Base-by-base conservation (phyloP, 1,284 basidiomycete species). In the Cutaneotrichosporon sp. region DNA sequence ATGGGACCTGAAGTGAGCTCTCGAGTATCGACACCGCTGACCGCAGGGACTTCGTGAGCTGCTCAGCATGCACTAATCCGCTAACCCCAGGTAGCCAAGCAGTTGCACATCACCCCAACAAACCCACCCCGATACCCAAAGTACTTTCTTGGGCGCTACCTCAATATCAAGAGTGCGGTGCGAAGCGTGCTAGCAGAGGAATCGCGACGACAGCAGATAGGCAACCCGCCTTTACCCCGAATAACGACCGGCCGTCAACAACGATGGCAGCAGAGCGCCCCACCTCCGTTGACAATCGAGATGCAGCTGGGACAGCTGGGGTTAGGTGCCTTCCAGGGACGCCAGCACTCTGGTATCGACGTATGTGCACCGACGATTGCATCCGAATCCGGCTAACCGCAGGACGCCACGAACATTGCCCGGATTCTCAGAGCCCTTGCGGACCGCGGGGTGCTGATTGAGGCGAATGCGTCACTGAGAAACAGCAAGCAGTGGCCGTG, bases 371-470 rank as follows among this genome's bases (percentile, higher is more conserved):
- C 6, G 4, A 26, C n/a, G 16, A 16, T 7, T 5, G 34, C 19
- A 29, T 12, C 12, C 22, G n/a, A 7, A 6, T 5, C 3, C 3
- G 22, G 46, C 50, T 49, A 26, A 47, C 27, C 6, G 3, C 54
- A 92, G 89, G 91, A 96, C 73, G 81, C 88, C 26, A 84, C 86
- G 14, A 94, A 94, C 68, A 82, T 94, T 49, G 80, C 85, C 16
- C 82, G 87, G 22, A 84, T 96, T 54, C 71, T 93, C 33, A 75
- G 80, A 43, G 87, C 87, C 63, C 80, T 93, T 17, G 85, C 84
- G 5, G 76, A 80, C 46, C 79, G 82, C 48, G 83, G 84, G 33
- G 77, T 86, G 27, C 74, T 79, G 50, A 77, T 94, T 53, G 78
- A 82, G 57, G 81, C 87, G 22, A 96, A 93, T 65, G 84, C 83